phyloP scores from a whole-genome alignment of 73 alveolate species.

The Diophrys appendiculata region DNA sequence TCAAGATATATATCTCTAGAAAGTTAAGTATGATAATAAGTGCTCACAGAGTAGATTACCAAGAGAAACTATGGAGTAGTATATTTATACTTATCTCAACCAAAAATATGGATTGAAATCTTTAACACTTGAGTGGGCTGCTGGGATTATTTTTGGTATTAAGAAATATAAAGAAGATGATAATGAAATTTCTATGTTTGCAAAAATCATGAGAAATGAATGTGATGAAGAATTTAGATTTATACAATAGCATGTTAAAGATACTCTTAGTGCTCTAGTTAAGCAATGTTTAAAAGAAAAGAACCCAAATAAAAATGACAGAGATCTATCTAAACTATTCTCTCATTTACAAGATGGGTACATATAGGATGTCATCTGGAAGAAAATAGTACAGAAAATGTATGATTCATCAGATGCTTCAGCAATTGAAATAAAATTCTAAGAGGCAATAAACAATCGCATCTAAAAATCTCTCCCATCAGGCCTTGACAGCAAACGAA shows the following conservation, averaged over 20 bases:
- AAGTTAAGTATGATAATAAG: conserved; percentile 68
- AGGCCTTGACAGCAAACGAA: conserved; percentile 12
- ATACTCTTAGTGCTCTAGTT: conserved; percentile 60
- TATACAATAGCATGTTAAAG: conserved; percentile 62
- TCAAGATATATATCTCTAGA: conserved; percentile 62
- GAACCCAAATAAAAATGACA: conserved; percentile 72
- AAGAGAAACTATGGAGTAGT: conserved; percentile 80
- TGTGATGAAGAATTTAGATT: conserved; percentile 94
- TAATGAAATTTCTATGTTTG: conserved; percentile 92
- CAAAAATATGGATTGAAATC: conserved; percentile 71
- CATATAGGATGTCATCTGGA: conserved; percentile 65
- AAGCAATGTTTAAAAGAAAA: conserved; percentile 62
- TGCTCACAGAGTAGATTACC: conserved; percentile 67
- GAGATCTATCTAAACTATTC: conserved; percentile 48
- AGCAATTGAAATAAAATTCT: conserved; percentile 56
- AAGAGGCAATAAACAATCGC: conserved; percentile 24
- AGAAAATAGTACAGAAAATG: conserved; percentile 67
- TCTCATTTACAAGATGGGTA: conserved; percentile 43
- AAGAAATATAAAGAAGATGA: conserved; percentile 84
- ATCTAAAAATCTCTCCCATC: neutral
- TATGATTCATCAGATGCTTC: conserved; percentile 65
- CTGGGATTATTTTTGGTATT: conserved; percentile 74
- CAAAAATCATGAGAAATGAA: conserved; percentile 95
- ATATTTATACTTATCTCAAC: conserved; percentile 78
- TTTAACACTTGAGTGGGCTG: conserved; percentile 79